These are phyloP conservation scores for Sequoia sempervirens DNA, from an alignment of 75 land plant genomes.

Conservation along the genomic window DNA sequence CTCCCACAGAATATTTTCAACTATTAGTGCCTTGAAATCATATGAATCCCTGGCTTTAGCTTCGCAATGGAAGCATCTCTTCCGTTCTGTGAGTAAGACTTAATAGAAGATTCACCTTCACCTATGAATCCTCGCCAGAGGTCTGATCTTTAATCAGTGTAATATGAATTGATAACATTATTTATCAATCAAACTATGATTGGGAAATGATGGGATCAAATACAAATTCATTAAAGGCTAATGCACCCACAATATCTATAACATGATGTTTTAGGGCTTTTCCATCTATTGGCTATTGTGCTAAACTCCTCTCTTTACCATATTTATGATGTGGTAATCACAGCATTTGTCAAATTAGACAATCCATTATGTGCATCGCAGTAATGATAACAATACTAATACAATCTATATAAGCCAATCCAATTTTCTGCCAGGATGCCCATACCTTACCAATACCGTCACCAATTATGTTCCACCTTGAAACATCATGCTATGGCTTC, in stretches of 20 bases:
- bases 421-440: neutral
- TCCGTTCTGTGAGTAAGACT: neutral
- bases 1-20: neutral
- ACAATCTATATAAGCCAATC: neutral
- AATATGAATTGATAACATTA: neutral
- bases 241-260: neutral
- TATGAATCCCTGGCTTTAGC: neutral
- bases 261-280: neutral
- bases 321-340: neutral
- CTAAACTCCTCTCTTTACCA: neutral
- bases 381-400: neutral
- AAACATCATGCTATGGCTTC: neutral
- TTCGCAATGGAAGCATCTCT: neutral
- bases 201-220: neutral
- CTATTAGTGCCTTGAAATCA: neutral
- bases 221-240: neutral
- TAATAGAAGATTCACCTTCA: neutral
- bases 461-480: neutral
- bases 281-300: neutral
- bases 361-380: no score
- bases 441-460: neutral
- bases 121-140: neutral
- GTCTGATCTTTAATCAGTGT: neutral
- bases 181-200: neutral
- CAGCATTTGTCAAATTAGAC: no score